These are phyloP conservation scores for Hansenula sp. DNA, from an alignment of 1,139 yeast species.

Conservation along the genomic window DNA sequence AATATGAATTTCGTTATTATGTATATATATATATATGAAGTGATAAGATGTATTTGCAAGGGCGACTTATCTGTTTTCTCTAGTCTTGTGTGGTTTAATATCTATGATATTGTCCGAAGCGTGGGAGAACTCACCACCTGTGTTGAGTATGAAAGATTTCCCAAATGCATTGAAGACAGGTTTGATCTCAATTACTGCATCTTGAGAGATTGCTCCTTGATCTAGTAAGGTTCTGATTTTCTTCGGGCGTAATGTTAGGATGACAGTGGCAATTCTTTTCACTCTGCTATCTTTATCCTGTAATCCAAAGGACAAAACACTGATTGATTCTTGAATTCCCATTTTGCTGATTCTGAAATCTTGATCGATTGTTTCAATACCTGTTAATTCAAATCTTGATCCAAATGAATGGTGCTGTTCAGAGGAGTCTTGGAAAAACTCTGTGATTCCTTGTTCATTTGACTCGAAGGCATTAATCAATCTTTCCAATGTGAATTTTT, in stretches of 20 bases:
- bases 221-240: constrained; percentile 12
- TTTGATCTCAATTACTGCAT: constrained; percentile 28
- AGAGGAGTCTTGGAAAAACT: constrained; percentile 18
- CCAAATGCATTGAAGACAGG: constrained; percentile 22
- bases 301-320: constrained; percentile 27
- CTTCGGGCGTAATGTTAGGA: constrained; percentile 14
- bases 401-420: constrained; percentile 8
- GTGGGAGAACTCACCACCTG: constrained; percentile 17
- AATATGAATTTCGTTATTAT: not conserved
- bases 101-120: constrained; percentile 24
- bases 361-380: constrained; percentile 28
- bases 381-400: constrained; percentile 25
- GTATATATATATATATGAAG: not conserved
- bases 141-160: constrained; percentile 23
- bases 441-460: constrained; percentile 28
- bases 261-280: constrained; percentile 23
- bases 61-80: not conserved
- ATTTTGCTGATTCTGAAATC: constrained; percentile 19
- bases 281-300: constrained; percentile 23
- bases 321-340: constrained; percentile 19
- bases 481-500: constrained; percentile 24
- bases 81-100: constrained; percentile 26
- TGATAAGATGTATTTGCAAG: not conserved
- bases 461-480: constrained; percentile 29
- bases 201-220: constrained; percentile 16